phyloP scores from a whole-genome alignment of 108 stramenopile species.

The Conticribra guillardii region DNA sequence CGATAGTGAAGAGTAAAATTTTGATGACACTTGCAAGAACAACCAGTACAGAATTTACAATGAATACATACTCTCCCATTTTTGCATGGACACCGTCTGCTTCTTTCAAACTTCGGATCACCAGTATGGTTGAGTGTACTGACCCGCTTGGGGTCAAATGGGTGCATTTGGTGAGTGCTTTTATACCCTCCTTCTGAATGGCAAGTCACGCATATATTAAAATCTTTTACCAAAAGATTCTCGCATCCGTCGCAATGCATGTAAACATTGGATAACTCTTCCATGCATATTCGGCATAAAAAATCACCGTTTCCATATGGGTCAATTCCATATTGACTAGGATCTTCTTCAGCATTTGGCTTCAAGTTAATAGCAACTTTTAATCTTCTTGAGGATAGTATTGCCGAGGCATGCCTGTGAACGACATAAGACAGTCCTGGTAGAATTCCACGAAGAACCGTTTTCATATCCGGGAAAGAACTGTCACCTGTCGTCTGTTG shows the following conservation, averaged over 20 bases:
- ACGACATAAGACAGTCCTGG: slow-evolving; percentile 50
- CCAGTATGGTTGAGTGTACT: slow-evolving; percentile 69
- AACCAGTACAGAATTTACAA: slow-evolving; percentile 66
- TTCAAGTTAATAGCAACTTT: slow-evolving; percentile 33
- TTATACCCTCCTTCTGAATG: slow-evolving; percentile 54
- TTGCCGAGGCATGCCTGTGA: slow-evolving; percentile 32
- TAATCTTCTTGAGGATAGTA: slow-evolving; percentile 4
- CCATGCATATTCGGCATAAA: slow-evolving; percentile 69
- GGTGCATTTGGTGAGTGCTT: slow-evolving; percentile 56
- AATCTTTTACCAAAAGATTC: slow-evolving; percentile 75
- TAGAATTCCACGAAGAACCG: slow-evolving; percentile 47
- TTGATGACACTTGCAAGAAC: slow-evolving; percentile 78
- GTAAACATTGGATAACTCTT: slow-evolving; percentile 85
- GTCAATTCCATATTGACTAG: slow-evolving; percentile 39
- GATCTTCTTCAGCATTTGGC: slow-evolving; percentile 48
- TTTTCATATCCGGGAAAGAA: slow-evolving; percentile 18
- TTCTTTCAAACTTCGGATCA: slow-evolving; percentile 22
- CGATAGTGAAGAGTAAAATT: slow-evolving; percentile 67
- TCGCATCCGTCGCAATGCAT: slow-evolving; percentile 92
- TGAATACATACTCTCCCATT: slow-evolving; percentile 59
- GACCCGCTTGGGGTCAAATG: slow-evolving; percentile 49
- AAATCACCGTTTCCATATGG: slow-evolving; percentile 70
- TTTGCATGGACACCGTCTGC: slow-evolving; percentile 67
- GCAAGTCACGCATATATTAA: slow-evolving; percentile 83
- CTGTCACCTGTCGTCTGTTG: too few species aligned